Evolutionary conservation across 306 rosid species (phyloP).

Genomic region (Arachis hypogaea): DNA sequence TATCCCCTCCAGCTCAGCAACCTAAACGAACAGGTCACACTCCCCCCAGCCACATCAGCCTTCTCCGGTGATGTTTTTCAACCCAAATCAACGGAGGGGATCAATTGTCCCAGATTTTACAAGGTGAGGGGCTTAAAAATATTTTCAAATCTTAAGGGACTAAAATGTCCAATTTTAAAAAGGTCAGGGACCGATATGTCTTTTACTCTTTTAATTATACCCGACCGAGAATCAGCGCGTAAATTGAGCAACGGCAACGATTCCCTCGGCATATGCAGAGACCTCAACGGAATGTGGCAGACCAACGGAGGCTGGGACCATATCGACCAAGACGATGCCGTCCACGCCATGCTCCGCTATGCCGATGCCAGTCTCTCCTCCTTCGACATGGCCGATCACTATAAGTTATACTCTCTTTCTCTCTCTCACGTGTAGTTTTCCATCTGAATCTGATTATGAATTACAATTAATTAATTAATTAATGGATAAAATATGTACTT

Average conservation of each 20-base stretch:
- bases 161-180: no score
- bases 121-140: no score
- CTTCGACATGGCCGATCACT: constrained; percentile 97
- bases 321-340: constrained; percentile 81
- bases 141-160: no score
- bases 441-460: not conserved
- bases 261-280: constrained; percentile 73
- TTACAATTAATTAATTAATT: not conserved
- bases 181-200: no score
- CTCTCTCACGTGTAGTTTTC: constrained; percentile 32
- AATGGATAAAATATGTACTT: not conserved
- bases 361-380: constrained; percentile 87
- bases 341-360: constrained; percentile 85
- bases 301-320: constrained; percentile 89
- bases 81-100: no score
- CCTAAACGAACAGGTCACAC: no score
- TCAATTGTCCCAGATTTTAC: no score
- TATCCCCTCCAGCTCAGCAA: no score
- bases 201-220: no score
- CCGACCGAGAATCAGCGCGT: constrained; percentile 17
- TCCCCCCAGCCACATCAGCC: no score
- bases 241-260: constrained; percentile 62
- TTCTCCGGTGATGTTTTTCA: no score
- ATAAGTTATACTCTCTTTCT: constrained; percentile 40
- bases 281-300: constrained; percentile 91